Percentiles rank a stretch among this genome's conserved stretches.
phyloP scores from a whole-genome alignment of 164 flowering plant genomes.

The Annona squamosa region DNA sequence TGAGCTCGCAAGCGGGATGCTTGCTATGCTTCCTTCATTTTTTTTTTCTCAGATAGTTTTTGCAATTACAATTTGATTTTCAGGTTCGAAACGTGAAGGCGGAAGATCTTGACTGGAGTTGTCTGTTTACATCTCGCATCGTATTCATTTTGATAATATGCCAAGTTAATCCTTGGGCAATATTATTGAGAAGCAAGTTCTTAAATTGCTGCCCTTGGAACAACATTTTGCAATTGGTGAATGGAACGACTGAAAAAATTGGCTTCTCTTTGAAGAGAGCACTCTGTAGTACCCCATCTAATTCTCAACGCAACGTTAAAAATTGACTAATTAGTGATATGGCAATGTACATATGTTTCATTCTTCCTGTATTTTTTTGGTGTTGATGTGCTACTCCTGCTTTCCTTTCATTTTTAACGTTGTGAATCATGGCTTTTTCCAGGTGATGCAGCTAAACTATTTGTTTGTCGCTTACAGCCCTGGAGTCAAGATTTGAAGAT shows the following conservation, averaged over 20 bases:
- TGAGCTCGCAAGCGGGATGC: not conserved
- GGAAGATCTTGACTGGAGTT: not conserved
- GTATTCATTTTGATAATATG: too few relatives aligned
- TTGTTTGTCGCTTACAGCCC: constrained; percentile 1
- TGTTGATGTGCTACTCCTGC: not conserved
- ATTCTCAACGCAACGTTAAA: not conserved
- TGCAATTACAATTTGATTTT: not conserved
- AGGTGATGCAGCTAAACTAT: constrained; percentile 5
- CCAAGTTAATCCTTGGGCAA: too few relatives aligned
- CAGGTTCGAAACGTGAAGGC: not conserved
- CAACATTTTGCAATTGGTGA: not conserved
- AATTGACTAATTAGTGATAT: not conserved
- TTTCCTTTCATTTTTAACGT: not conserved
- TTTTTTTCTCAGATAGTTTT: too few relatives aligned
- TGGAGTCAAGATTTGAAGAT: not conserved
- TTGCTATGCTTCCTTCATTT: not conserved
- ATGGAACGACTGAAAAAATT: not conserved
- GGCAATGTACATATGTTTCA: not conserved
- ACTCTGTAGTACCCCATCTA: not conserved
- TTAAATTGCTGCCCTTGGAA: not conserved
- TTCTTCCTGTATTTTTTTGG: not conserved
- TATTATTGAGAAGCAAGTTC: too few relatives aligned
- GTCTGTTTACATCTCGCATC: too few relatives aligned
- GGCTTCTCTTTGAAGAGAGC: not conserved
- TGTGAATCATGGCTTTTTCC: not conserved